Evolutionary conservation across 1,284 basidiomycete species (phyloP), one percentile per base, ranked within the genome.

Genomic region (Athelia sp.): DNA sequence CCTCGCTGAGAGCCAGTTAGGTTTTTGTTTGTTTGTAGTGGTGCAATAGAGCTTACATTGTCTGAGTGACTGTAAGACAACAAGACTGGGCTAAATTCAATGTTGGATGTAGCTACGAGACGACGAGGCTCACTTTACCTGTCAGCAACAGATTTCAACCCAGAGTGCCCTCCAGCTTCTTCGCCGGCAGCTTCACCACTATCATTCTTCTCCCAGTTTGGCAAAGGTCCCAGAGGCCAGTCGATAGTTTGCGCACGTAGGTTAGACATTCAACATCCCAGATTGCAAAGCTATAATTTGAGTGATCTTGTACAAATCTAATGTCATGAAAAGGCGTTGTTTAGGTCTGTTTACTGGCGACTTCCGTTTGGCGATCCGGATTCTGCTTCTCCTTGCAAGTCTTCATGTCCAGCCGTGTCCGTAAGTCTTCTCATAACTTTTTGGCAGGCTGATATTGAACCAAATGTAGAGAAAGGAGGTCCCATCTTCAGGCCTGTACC

Each of bases 351-450:
- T 9, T 44, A n/a, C 31, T 40, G 22, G 50, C 10, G n/a, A 17
- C 47, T 47, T 53, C 31, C 26, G 11, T 15, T 22, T 45, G 19
- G 32, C 32, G 24, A 35, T 34, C 32, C 36, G 48, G 36, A 43
- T 51, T 45, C 45, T 46, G n/a, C 46, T 2, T n/a, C 15, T 40
- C n/a, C 15, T 40, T 17, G 8, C 19, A 40, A 21, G 45, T 44
- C 34, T 32, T 46, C 34, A 89, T 88, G 87, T 84, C 82, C 38
- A 84, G 79, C 54, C 80, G 87, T 63, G 86, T 89, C 64, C 86
- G 87, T 89, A 61, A 76, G 86, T 78, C 18, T 6, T 40, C 13
- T 13, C 34, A 35, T 45, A 26, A 46, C 31, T 38, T 51, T 34
- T 26, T 4, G 26, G 6, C 26, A 29, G 13, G 6, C 13, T 4